phyloP scores from a whole-genome alignment of 208 protist species.

The Acanthamoeba lenticulata region DNA sequence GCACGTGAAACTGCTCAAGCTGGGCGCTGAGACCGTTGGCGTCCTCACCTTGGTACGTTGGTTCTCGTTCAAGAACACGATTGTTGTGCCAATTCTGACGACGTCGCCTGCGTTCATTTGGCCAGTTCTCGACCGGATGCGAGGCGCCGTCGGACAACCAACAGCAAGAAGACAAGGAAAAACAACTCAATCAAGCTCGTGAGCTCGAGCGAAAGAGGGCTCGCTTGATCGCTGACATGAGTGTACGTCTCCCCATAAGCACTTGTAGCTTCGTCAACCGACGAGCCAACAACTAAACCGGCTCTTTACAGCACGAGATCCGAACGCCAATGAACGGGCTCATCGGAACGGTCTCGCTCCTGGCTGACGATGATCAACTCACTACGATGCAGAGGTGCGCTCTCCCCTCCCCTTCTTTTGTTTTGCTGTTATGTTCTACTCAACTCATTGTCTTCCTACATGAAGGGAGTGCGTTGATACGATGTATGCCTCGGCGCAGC shows the following conservation, averaged over 20 bases:
- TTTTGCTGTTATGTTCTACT: not conserved
- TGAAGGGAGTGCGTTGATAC: constrained; percentile 3
- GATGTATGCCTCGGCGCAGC: constrained; percentile 32
- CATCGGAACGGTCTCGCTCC: constrained; percentile 20
- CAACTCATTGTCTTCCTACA: not conserved
- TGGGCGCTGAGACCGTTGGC: not conserved
- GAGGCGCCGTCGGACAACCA: not conserved
- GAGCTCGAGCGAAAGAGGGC: not conserved
- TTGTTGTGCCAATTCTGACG: not conserved
- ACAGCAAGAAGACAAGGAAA: not conserved
- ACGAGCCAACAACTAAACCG: not conserved
- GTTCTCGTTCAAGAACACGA: not conserved
- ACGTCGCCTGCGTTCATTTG: not conserved
- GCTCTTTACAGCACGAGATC: not conserved
- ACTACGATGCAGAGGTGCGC: not conserved
- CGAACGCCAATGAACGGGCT: constrained; percentile 42
- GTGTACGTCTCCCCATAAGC: not conserved
- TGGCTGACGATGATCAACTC: constrained; percentile 20
- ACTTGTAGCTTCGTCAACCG: not conserved
- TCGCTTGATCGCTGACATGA: constrained; percentile 29
- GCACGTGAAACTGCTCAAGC: not conserved
- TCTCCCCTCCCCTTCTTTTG: not conserved
- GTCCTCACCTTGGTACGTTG: not conserved
- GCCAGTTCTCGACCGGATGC: not conserved
- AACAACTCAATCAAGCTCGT: not conserved